phyloP scores from a whole-genome alignment of 2,329 filamentous ascomycete genomes.

The Xylaria arbuscula region DNA sequence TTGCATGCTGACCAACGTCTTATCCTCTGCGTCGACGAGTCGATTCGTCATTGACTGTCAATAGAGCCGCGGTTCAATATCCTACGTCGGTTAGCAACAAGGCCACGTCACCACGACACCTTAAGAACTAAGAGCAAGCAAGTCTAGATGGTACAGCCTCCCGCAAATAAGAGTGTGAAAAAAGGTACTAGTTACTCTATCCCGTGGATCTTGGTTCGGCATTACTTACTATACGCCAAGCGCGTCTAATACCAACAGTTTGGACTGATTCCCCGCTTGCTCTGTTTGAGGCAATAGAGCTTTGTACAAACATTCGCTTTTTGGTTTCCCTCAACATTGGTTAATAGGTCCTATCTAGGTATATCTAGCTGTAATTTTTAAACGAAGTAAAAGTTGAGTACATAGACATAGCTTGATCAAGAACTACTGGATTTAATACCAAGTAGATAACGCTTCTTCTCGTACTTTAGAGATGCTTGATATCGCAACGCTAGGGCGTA shows the following conservation, averaged over 20 bases:
- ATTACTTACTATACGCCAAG: neutral
- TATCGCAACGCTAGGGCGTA: neutral
- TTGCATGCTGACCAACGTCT: slow-evolving; percentile 8
- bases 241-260: neutral
- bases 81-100: neutral
- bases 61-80: neutral
- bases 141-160: neutral
- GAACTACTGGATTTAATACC: neutral
- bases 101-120: neutral
- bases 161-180: neutral
- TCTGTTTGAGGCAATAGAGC: neutral
- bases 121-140: neutral
- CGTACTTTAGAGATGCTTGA: neutral
- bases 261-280: neutral
- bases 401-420: no score
- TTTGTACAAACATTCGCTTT: neutral
- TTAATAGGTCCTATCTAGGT: neutral
- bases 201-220: neutral
- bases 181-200: neutral
- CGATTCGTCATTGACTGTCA: neutral
- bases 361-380: no score
- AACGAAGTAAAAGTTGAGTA: no score
- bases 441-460: neutral
- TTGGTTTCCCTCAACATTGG: neutral
- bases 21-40: neutral